phyloP scores from a whole-genome alignment of 148 eudicot genomes.

The Camellia lanceoleosa region DNA sequence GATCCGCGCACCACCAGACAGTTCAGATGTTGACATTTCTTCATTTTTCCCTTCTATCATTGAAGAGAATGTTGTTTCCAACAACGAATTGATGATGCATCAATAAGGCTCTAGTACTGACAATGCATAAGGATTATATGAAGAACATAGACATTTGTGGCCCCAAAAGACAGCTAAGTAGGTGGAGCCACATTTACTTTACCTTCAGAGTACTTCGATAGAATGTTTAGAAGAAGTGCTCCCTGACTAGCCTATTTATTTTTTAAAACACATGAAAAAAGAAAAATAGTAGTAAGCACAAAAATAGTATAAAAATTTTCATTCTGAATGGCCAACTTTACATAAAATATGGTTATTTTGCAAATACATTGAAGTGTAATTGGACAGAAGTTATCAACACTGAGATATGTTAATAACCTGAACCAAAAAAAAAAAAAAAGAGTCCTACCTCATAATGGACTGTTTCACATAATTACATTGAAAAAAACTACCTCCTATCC shows the following conservation, averaged over 20 bases:
- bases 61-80: constrained; percentile 79
- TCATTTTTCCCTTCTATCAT: constrained; percentile 93
- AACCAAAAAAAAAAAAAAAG: not conserved
- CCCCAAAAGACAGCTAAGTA: not conserved
- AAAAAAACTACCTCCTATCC: too few species aligned
- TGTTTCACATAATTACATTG: too few species aligned
- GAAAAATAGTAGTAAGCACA: not conserved
- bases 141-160: not conserved
- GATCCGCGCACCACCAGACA: constrained; percentile 94
- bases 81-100: constrained; percentile 15
- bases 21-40: constrained; percentile 95
- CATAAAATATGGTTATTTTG: not conserved
- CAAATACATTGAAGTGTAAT: not conserved
- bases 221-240: constrained; percentile 77
- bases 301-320: not conserved
- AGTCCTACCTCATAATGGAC: not conserved
- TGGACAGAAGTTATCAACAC: not conserved
- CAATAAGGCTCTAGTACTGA: constrained; percentile 3
- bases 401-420: too few species aligned
- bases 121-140: too few species aligned
- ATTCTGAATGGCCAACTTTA: not conserved
- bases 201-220: constrained; percentile 94
- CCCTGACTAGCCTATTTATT: constrained; percentile 74
- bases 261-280: not conserved
- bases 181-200: constrained; percentile 2